Conservation (phyloP, 2,329 filamentous ascomycete species). For the Ceratocystis cubensis region DNA sequence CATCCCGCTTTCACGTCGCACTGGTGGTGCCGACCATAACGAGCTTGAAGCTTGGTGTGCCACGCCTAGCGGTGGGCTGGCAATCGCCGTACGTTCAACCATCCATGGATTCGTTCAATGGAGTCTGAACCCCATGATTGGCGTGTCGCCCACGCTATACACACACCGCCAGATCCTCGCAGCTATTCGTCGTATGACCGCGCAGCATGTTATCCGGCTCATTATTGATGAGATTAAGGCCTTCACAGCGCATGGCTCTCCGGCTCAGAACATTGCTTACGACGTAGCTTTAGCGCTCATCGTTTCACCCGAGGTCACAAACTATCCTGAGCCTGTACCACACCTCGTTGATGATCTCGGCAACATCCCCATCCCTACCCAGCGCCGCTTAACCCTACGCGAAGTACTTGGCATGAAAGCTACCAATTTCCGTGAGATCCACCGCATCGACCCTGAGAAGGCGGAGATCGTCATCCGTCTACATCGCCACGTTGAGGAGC, state of each 20-base stretch:
- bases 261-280: constrained; percentile 45
- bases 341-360: constrained; percentile 29
- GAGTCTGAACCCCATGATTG: constrained; percentile 45
- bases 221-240: constrained; percentile 51
- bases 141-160: constrained; percentile 50
- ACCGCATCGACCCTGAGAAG: constrained; percentile 42
- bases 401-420: constrained; percentile 47
- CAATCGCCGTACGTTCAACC: constrained; percentile 45
- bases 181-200: constrained; percentile 27
- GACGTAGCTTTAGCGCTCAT: constrained; percentile 59
- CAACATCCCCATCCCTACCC: constrained; percentile 30
- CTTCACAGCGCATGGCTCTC: constrained; percentile 39
- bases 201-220: constrained; percentile 41
- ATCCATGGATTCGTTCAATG: constrained; percentile 54
- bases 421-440: constrained; percentile 43
- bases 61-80: constrained; percentile 43
- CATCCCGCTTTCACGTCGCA: constrained; percentile 47
- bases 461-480: constrained; percentile 53
- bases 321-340: constrained; percentile 29
- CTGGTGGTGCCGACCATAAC: constrained; percentile 47
- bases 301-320: constrained; percentile 50
- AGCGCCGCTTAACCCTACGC: constrained; percentile 43
- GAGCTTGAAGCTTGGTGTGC: constrained; percentile 58
- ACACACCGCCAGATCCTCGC: constrained; percentile 58
- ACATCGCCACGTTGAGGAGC: constrained; percentile 52